phyloP scores from a whole-genome alignment of 345 rosid species.

The Cardamine occulta region DNA sequence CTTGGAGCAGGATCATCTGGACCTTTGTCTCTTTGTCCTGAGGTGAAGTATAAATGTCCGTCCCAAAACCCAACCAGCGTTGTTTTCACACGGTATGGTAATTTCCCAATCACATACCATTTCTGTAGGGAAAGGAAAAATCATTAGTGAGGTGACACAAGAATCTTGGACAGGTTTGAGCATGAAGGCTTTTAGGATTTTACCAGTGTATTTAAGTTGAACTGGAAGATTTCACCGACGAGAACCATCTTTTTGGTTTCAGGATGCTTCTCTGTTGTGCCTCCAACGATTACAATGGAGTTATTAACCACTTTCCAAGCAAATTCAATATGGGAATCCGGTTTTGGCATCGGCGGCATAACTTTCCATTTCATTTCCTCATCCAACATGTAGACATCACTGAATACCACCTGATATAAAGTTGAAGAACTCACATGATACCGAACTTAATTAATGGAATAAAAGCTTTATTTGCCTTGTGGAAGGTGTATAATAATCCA shows the following conservation, averaged over 20 bases:
- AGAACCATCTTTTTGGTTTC: slow-evolving; percentile 90
- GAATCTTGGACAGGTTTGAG: slow-evolving; percentile 1
- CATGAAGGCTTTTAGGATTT: background rate
- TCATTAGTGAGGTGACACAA: background rate
- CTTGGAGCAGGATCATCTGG: slow-evolving; percentile 80
- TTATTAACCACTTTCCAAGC: slow-evolving; percentile 90
- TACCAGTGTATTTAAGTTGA: slow-evolving; percentile 80
- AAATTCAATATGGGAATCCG: slow-evolving; percentile 94
- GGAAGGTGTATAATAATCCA: background rate
- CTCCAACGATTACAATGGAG: slow-evolving; percentile 87
- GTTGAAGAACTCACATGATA: slow-evolving; percentile 13
- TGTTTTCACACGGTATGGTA: slow-evolving; percentile 90
- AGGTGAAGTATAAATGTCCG: slow-evolving; percentile 87
- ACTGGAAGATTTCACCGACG: slow-evolving; percentile 80
- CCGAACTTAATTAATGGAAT: background rate
- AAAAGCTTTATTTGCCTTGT: background rate
- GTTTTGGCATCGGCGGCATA: slow-evolving; percentile 83
- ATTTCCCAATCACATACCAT: slow-evolving; percentile 86
- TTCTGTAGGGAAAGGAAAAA: slow-evolving; percentile 51
- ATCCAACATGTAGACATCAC: slow-evolving; percentile 89
- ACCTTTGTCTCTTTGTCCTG: slow-evolving; percentile 96
- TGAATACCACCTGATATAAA: slow-evolving; percentile 70
- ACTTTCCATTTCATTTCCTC: slow-evolving; percentile 89
- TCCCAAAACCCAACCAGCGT: slow-evolving; percentile 84
- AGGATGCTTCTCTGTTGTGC: slow-evolving; percentile 96